Base-by-base conservation (phyloP, 2,329 filamentous ascomycete species). In the Emericellopsis atlantica region DNA sequence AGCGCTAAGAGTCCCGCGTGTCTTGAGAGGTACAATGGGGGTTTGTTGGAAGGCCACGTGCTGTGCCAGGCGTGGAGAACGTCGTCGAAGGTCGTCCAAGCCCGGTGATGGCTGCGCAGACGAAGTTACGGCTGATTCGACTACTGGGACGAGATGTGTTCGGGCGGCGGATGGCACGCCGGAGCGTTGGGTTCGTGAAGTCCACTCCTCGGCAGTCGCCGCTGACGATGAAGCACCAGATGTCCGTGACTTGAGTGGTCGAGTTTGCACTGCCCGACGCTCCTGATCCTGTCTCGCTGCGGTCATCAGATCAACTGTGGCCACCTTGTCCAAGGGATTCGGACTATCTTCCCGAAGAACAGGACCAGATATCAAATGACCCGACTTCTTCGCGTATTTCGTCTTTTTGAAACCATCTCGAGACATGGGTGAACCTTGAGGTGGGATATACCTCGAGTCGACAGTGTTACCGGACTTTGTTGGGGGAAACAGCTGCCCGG, bases 51-150 rank as follows among this genome's bases (percentile, higher is more conserved):
- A 21, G 9, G 32, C 8, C 9, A 11, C 7, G n/a, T 15, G 32
- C 32, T 15, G 9, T 15, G 32, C 4, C 32, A 24, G 39, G 12
- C 22, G 21, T 22, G 29, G 26, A 32, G 26, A n/a, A n/a, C 12
- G 18, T 18, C 12, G 64, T 10, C 72, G 64, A 23, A 76, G 48
- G 35, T 66, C 67, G 6, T 74, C 70, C 4, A 58, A 52, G 2
- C 62, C 65, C 0, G 72, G 72, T 4, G 73, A 76, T 6, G 70
- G 52, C 49, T 74, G 65, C 7, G 65, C 60, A 2, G 66, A 69
- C 10, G 67, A 69, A 4, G 65, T 67, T 11, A 55, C 58, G 2
- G 62, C 54, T 26, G 50, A 34, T 18, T 41, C 37, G 11, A 40
- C 15, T 7, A 43, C 29, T 48, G 43, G 45, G 48, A 42, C 26